Evolutionary conservation across 805 yeast genomes (phyloP).

Genomic region (Suhomyces pyralidae): DNA sequence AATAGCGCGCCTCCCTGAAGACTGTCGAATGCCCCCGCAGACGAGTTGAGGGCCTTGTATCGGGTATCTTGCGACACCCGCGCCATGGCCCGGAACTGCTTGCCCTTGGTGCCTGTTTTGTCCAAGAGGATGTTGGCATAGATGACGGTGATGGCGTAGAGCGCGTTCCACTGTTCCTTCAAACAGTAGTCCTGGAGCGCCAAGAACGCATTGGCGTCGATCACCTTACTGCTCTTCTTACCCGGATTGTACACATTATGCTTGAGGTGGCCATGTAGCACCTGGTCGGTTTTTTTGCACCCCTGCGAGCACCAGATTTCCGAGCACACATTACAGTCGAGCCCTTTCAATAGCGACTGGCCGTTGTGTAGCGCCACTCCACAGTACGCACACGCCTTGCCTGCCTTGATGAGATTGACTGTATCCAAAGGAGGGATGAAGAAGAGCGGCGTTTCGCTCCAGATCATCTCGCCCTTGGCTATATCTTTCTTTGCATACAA

Average conservation of each 20-base stretch:
- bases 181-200: constrained; percentile 59
- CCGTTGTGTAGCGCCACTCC: constrained; percentile 47
- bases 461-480: constrained; percentile 50
- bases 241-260: constrained; percentile 45
- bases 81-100: constrained; percentile 64
- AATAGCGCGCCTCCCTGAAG: constrained; percentile 53
- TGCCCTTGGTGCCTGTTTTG: constrained; percentile 34
- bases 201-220: constrained; percentile 49
- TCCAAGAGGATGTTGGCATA: constrained; percentile 47
- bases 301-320: constrained; percentile 67
- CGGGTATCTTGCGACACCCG: constrained; percentile 64
- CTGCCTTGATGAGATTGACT: constrained; percentile 52
- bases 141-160: constrained; percentile 60
- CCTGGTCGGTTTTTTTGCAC: constrained; percentile 53
- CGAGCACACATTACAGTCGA: constrained; percentile 62
- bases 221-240: constrained; percentile 31
- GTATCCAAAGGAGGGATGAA: constrained; percentile 69
- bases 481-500: constrained; percentile 51
- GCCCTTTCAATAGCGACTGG: constrained; percentile 40
- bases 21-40: constrained; percentile 51
- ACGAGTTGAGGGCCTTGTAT: constrained; percentile 55
- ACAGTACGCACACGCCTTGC: constrained; percentile 73
- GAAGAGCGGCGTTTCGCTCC: constrained; percentile 61
- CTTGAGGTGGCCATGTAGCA: constrained; percentile 51
- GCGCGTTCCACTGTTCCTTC: constrained; percentile 65